Evolutionary conservation across 805 yeast genomes (phyloP), one percentile per base, ranked within the genome.

Genomic region (Kuraishia piskuri): DNA sequence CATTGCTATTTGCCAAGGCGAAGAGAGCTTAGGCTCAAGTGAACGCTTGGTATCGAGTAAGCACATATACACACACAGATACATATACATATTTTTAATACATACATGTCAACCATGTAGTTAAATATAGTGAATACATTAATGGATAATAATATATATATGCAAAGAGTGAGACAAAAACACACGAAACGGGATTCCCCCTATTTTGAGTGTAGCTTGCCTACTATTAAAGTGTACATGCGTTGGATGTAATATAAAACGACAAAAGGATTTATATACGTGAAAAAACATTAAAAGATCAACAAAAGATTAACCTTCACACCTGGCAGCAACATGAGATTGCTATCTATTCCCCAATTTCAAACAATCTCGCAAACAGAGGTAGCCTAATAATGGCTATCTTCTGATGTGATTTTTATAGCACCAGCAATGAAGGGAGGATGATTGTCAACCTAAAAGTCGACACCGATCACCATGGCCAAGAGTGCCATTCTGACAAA

Each of bases 401-500:
- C 31, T 25, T 25, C 9, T 25, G 31, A 25, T 25, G 10, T 25
- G 31, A 7, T 25, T 10, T 10, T 25, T 7, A 25, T 25, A 10
- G n/a, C n/a, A n/a, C n/a, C n/a, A n/a, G n/a, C n/a, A n/a, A n/a
- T n/a, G n/a, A n/a, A n/a, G n/a, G n/a, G n/a, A n/a, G n/a, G n/a
- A n/a, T n/a, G n/a, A n/a, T n/a, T 10, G 14, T 31, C 40, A n/a
- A 22, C 19, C 55, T 74, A 88, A 59, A 86, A 82, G 68, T 90
- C 97, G 64, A 89, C 90, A 66, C 98, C 98, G 72, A 94, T 84
- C 58, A 95, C 99, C 96, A 94, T 87, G 53, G 98, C 96, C 68
- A 94, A 80, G 63, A 94, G 77, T 10, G 99, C 99, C 99, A 94
- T 94, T 80, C 99, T 90, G 49, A 95, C 96, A 68, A 86, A 94